phyloP scores from a whole-genome alignment of 1,284 basidiomycete species.

The Phlebopus sp. region DNA sequence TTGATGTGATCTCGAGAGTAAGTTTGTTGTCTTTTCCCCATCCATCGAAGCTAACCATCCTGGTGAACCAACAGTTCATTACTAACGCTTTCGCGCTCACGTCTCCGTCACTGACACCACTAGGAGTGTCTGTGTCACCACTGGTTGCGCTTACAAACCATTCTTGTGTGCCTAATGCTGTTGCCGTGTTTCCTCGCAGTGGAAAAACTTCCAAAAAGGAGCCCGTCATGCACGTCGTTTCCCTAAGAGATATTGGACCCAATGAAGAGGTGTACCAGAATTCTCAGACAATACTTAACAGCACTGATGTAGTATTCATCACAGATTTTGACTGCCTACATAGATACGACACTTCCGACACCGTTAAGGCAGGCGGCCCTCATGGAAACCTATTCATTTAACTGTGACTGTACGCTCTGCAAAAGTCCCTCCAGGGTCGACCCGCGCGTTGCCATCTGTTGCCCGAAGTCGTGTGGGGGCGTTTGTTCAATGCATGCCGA shows the following conservation, averaged over 20 bases:
- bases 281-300: slow-evolving; percentile 4
- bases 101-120: slow-evolving; percentile 67
- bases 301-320: background rate
- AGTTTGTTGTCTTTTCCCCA: slow-evolving; percentile 15
- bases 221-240: slow-evolving; percentile 70
- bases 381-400: slow-evolving; percentile 76
- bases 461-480: slow-evolving; percentile 64
- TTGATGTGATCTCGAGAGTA: slow-evolving; percentile 71
- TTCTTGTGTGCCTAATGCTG: slow-evolving; percentile 88
- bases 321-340: slow-evolving; percentile 73
- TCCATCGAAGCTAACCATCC: slow-evolving; percentile 3
- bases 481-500: slow-evolving; percentile 54
- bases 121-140: slow-evolving; percentile 82
- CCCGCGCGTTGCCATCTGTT: slow-evolving; percentile 66
- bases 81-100: slow-evolving; percentile 89
- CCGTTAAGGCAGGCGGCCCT: slow-evolving; percentile 57
- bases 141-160: slow-evolving; percentile 84
- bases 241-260: slow-evolving; percentile 58
- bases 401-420: slow-evolving; percentile 72
- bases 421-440: slow-evolving; percentile 43
- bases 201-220: slow-evolving; percentile 41
- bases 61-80: slow-evolving; percentile 55
- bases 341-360: slow-evolving; percentile 77
- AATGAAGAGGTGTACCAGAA: slow-evolving; percentile 65
- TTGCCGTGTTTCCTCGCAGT: slow-evolving; percentile 79